Percentiles rank a stretch among this genome's conserved stretches.
These are phyloP conservation scores for Lasiosphaeria ovina DNA, from an alignment of 495 filamentous ascomycete genomes.

Conservation along the genomic window DNA sequence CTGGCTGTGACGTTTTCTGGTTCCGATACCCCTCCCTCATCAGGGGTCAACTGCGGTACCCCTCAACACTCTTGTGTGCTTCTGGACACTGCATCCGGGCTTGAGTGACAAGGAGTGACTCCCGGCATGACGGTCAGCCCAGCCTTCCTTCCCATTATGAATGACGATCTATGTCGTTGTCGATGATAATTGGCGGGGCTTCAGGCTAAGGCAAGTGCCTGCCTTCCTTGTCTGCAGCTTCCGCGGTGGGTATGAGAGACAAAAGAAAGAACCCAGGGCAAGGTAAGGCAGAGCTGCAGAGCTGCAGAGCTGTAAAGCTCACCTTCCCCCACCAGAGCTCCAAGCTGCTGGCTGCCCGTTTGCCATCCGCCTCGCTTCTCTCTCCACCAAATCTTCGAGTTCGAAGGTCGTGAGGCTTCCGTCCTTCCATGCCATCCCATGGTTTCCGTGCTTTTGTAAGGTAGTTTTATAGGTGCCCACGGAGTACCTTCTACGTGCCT, in stretches of 20 bases:
- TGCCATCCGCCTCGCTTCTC: not conserved
- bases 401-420: no score
- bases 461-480: no score
- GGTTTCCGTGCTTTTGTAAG: no score
- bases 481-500: not conserved
- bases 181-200: slow-evolving; percentile 1
- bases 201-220: not conserved
- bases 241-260: not conserved
- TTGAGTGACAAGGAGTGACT: slow-evolving; percentile 8
- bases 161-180: not conserved
- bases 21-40: not conserved
- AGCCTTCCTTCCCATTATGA: slow-evolving; percentile 1
- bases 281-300: not conserved
- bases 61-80: not conserved
- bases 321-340: slow-evolving; percentile 1
- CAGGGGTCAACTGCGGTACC: not conserved
- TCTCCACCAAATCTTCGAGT: not conserved
- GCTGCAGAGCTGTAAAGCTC: not conserved
- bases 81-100: slow-evolving; percentile 9
- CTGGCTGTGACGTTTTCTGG: not conserved
- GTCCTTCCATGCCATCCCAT: no score
- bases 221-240: not conserved
- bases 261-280: not conserved
- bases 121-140: not conserved
- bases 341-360: not conserved